These are phyloP conservation scores for Trichosporon sp. DNA, from an alignment of 1,284 basidiomycete species.

Conservation along the genomic window DNA sequence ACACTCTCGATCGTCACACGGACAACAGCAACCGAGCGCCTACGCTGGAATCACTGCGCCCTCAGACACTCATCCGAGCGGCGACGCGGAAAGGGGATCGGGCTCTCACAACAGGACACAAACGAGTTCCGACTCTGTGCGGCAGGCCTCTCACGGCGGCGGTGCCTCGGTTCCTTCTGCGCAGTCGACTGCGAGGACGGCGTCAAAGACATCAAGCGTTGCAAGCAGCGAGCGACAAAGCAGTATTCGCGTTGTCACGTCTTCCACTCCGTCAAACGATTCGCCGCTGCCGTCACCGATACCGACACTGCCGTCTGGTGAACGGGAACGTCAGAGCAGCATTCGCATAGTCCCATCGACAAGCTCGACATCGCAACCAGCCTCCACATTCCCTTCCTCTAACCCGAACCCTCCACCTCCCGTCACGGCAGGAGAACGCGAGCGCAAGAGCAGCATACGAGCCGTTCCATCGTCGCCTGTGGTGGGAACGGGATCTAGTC, in stretches of 20 bases:
- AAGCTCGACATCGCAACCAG: not conserved
- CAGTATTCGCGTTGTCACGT: not conserved
- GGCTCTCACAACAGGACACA: not conserved
- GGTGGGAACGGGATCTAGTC: not conserved
- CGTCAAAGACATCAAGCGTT: not conserved
- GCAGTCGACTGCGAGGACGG: not conserved
- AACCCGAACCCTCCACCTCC: not conserved
- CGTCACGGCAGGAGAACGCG: not conserved
- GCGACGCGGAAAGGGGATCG: not conserved
- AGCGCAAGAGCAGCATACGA: not conserved
- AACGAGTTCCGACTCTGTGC: not conserved
- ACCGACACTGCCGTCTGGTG: not conserved
- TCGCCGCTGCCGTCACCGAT: not conserved
- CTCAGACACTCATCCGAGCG: not conserved
- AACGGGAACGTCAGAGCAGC: not conserved
- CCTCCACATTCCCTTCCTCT: not conserved
- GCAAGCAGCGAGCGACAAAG: not conserved
- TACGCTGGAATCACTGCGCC: not conserved
- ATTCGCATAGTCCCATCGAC: not conserved
- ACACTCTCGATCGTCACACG: slow-evolving; percentile 1
- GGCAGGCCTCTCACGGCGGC: not conserved
- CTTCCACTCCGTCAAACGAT: not conserved
- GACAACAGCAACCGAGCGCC: not conserved
- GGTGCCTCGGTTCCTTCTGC: not conserved
- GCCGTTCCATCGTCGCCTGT: not conserved